These are phyloP conservation scores for Pseudomassariella vexata DNA, from an alignment of 2,329 filamentous ascomycete genomes.

Conservation along the genomic window DNA sequence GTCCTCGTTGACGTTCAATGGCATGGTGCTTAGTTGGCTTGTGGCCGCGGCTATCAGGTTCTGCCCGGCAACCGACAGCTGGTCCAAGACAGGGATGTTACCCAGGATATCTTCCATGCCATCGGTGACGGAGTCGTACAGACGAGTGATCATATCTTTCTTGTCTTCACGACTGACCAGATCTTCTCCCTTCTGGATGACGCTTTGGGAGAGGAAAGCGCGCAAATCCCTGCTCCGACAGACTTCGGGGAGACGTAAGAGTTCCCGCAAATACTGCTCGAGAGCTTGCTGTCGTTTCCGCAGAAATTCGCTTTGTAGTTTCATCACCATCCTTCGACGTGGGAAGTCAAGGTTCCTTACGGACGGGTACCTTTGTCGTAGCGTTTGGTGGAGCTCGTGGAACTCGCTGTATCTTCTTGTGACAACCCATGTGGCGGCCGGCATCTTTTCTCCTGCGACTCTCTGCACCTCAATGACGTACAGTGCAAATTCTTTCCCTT, in stretches of 20 bases:
- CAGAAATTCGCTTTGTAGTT: constrained; percentile 91
- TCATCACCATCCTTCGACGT: constrained; percentile 86
- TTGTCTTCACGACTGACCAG: constrained; percentile 57
- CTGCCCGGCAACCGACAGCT: constrained; percentile 86
- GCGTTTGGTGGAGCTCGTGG: constrained; percentile 85
- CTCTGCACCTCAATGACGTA: constrained; percentile 90
- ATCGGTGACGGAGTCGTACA: constrained; percentile 95
- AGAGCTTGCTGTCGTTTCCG: constrained; percentile 80
- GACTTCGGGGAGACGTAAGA: constrained; percentile 83
- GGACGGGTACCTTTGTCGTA: constrained; percentile 78
- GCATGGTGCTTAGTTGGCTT: constrained; percentile 53
- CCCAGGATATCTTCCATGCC: constrained; percentile 98
- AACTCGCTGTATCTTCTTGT: constrained; percentile 96
- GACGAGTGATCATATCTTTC: constrained; percentile 83
- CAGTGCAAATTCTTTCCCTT: constrained; percentile 87
- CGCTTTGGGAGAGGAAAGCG: constrained; percentile 86
- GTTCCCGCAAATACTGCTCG: constrained; percentile 76
- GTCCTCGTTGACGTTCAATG: constrained; percentile 46
- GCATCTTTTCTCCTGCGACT: constrained; percentile 90
- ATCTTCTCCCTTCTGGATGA: constrained; percentile 59
- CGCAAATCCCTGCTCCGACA: constrained; percentile 90
- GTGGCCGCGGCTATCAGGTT: constrained; percentile 78
- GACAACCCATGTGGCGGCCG: constrained; percentile 89
- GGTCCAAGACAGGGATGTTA: constrained; percentile 91
- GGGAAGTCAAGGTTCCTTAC: constrained; percentile 90